phyloP scores from a whole-genome alignment of 1,284 basidiomycete genomes.

The Hypsizygus ulmarius region DNA sequence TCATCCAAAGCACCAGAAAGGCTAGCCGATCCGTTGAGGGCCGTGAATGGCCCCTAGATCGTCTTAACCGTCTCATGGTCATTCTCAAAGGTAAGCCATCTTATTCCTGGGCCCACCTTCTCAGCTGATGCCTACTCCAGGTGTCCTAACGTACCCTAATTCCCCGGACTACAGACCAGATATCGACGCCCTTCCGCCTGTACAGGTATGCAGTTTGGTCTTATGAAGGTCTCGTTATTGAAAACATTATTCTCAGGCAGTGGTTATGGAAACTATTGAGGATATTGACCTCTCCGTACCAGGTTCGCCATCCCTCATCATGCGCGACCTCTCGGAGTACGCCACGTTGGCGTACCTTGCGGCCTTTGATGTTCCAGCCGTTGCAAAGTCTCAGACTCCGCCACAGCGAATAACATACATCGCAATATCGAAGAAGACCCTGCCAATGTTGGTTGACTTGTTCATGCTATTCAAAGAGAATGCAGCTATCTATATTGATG shows the following conservation, averaged over 20 bases:
- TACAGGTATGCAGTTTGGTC: conserved; percentile 55
- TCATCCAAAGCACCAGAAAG: conserved; percentile 58
- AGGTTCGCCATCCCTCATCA: conserved; percentile 68
- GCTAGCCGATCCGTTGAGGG: conserved; percentile 47
- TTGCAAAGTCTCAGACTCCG: conserved; percentile 34
- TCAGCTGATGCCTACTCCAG: conserved; percentile 32
- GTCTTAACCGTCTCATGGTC: conserved; percentile 65
- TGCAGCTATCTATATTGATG: conserved; percentile 72
- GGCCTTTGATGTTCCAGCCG: conserved; percentile 55
- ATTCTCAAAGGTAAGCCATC: conserved; percentile 69
- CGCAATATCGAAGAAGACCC: conserved; percentile 81
- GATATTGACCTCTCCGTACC: conserved; percentile 62
- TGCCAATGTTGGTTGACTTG: conserved; percentile 78
- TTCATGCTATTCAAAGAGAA: conserved; percentile 62
- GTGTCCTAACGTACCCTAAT: conserved; percentile 75
- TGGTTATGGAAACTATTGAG: conserved; percentile 68
- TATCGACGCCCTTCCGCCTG: conserved; percentile 77
- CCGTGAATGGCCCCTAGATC: conserved; percentile 62
- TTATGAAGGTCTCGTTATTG: neutral
- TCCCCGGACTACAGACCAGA: conserved; percentile 89
- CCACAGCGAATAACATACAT: conserved; percentile 82
- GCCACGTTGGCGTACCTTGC: conserved; percentile 82
- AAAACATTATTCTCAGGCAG: conserved; percentile 42
- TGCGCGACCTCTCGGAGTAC: conserved; percentile 84
- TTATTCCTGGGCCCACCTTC: neutral